Evolutionary conservation across 2,329 filamentous ascomycete species (phyloP).

Genomic region (Myotisia sp.): DNA sequence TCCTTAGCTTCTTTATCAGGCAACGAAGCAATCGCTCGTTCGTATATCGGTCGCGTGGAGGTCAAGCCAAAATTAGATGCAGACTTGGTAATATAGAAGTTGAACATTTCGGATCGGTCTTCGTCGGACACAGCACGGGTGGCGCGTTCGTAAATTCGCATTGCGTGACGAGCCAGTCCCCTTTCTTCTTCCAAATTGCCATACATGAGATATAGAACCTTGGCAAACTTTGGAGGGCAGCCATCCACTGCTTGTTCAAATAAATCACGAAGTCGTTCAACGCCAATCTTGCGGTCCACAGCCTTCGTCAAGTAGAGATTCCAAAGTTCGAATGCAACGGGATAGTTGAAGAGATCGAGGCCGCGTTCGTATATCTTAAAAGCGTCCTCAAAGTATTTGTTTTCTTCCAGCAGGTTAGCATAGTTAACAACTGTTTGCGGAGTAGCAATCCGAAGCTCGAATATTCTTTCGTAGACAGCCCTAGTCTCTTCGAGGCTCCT

Average conservation of each 20-base stretch:
- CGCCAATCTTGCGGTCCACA: conserved; percentile 87
- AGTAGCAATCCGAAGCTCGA: conserved; percentile 92
- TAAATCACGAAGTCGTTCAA: conserved; percentile 82
- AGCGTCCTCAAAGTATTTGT: conserved; percentile 89
- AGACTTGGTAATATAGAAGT: conserved; percentile 98
- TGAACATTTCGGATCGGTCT: conserved; percentile 93
- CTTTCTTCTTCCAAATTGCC: conserved; percentile 92
- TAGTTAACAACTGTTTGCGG: conserved; percentile 98
- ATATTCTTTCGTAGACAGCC: conserved; percentile 92
- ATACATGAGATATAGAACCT: conserved; percentile 95
- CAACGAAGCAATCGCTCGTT: conserved; percentile 83
- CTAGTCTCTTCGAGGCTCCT: conserved; percentile 80
- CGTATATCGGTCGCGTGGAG: conserved; percentile 89
- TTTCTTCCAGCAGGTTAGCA: conserved; percentile 84
- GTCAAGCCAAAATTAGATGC: conserved; percentile 95
- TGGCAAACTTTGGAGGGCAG: conserved; percentile 89
- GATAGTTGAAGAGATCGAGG: conserved; percentile 95
- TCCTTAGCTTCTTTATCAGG: conserved; percentile 86
- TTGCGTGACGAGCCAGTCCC: conserved; percentile 84
- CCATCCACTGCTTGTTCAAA: conserved; percentile 96
- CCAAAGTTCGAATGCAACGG: conserved; percentile 96
- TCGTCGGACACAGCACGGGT: conserved; percentile 90
- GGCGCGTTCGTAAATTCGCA: conserved; percentile 97
- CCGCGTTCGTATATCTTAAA: conserved; percentile 97
- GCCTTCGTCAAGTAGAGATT: conserved; percentile 96